Percentiles rank a stretch among this genome's conserved stretches.
Evolutionary conservation across 495 filamentous ascomycete genomes (phyloP).

Genomic region (Aspergillus cavernicola): DNA sequence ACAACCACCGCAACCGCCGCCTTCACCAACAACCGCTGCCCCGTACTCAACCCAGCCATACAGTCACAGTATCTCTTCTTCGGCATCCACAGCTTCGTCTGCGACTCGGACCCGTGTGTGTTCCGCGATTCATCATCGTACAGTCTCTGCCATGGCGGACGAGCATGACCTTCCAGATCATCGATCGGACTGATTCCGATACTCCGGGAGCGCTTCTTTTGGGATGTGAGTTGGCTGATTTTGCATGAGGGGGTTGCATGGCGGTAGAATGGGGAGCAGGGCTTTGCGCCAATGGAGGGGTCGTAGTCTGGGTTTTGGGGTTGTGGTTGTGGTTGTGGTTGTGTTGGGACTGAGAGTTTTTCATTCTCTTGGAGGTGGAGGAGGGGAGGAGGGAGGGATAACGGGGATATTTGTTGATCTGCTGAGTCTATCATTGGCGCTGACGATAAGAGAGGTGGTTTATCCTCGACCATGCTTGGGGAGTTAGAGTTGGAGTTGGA

Average conservation of each 20-base stretch:
- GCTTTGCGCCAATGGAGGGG: constrained; percentile 42
- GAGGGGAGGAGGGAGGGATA: too few species aligned
- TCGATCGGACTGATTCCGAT: constrained; percentile 13
- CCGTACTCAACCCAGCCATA: constrained; percentile 39
- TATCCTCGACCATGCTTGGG: too few species aligned
- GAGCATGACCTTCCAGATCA: not conserved
- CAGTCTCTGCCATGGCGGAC: constrained; percentile 1
- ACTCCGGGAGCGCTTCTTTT: constrained; percentile 30
- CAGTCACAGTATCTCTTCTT: constrained; percentile 33
- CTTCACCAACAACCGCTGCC: constrained; percentile 50
- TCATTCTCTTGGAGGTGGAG: too few species aligned
- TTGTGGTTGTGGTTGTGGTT: not conserved
- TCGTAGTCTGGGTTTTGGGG: constrained; percentile 30
- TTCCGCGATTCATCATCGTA: constrained; percentile 11
- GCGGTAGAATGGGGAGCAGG: constrained; percentile 58
- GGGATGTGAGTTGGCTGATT: constrained; percentile 39
- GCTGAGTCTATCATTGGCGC: too few species aligned
- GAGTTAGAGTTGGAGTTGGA: too few species aligned
- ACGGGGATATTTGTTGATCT: too few species aligned
- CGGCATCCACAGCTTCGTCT: constrained; percentile 42
- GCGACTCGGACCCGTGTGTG: not conserved
- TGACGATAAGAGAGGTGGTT: too few species aligned
- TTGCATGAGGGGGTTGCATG: constrained; percentile 49
- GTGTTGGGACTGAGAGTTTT: not conserved
- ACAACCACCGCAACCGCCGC: constrained; percentile 52